Base-by-base conservation (phyloP, 176 grass and related monocot species). In the Thalia dealbata region DNA sequence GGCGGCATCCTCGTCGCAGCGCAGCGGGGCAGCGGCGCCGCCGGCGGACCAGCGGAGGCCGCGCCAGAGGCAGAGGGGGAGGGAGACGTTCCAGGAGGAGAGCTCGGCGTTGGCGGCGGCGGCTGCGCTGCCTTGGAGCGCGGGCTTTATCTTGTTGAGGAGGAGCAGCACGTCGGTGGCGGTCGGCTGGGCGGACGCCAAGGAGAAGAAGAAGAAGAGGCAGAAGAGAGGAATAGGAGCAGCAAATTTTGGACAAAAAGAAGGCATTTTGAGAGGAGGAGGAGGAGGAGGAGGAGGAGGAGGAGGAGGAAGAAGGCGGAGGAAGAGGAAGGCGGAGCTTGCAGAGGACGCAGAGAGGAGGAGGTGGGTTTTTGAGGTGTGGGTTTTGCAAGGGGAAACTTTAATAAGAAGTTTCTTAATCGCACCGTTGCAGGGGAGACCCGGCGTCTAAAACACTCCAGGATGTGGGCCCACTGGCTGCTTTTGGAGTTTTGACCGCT, bases 21-120 rank as follows among this genome's bases (percentile, higher is more conserved):
- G 55, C 26, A 88, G 76, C 2, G 24, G 0, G 10, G 64, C 35
- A 3, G 50, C 59, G 16, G 38, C 81, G 0, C 67, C 64, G 41
- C 78, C 27, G 18, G 76, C 64, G 14, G 79, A 15, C 92, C 92
- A 96, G 1, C 78, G 77, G 65, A 91, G 84, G n/a, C 92, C 88
- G 0, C 88, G 88, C 92, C 92, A 96, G 30, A 88, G 92, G 83
- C 92, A 96, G 21, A 96, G 77, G 21, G 92, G 88, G 14, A 84
- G 81, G 11, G 92, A 89, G 61, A 61, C 8, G 67, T 85, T 96
- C 92, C 92, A 96, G 42, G 86, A 86, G 21, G 79, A 64, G 4
- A 96, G 92, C 81, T 96, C 66, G 0, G 84, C 46, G 77, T 96
- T 96, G 12, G 52, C 15, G 25, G 78, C 0, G 35, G 61, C 10